Conservation (phyloP, 495 filamentous ascomycete genomes). For the Daldinia childiae region DNA sequence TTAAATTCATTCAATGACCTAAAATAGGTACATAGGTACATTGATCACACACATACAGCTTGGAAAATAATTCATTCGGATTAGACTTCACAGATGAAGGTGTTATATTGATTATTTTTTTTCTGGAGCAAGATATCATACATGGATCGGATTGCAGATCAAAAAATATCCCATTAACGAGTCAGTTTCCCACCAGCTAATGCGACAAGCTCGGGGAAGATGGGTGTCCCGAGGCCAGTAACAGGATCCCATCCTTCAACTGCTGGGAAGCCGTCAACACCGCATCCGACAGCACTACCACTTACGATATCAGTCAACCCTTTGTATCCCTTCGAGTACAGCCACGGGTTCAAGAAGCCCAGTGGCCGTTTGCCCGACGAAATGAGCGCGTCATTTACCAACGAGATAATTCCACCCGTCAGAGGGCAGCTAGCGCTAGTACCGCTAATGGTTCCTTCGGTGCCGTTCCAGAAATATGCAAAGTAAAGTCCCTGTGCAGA, state of each 20-base stretch:
- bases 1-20: no score
- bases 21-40: no score
- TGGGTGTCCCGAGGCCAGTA: conserved; percentile 56
- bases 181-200: conserved; percentile 31
- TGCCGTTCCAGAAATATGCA: conserved; percentile 53
- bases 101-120: not conserved
- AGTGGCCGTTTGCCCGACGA: conserved; percentile 63
- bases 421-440: conserved; percentile 73
- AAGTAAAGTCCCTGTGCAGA: conserved; percentile 64
- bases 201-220: conserved; percentile 36
- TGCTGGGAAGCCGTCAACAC: conserved; percentile 53
- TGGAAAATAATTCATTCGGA: no score
- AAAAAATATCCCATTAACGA: conserved; percentile 7
- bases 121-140: conserved; percentile 5
- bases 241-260: conserved; percentile 58
- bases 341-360: conserved; percentile 80
- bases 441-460: conserved; percentile 57
- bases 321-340: conserved; percentile 65
- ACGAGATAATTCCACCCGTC: conserved; percentile 68
- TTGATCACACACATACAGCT: no score
- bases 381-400: conserved; percentile 74
- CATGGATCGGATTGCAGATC: not conserved
- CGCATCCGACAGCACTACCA: conserved; percentile 71
- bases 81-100: not conserved
- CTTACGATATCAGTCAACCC: conserved; percentile 71